Conservation (phyloP, 2,329 filamentous ascomycete genomes). For the Aspergillus ustus region DNA sequence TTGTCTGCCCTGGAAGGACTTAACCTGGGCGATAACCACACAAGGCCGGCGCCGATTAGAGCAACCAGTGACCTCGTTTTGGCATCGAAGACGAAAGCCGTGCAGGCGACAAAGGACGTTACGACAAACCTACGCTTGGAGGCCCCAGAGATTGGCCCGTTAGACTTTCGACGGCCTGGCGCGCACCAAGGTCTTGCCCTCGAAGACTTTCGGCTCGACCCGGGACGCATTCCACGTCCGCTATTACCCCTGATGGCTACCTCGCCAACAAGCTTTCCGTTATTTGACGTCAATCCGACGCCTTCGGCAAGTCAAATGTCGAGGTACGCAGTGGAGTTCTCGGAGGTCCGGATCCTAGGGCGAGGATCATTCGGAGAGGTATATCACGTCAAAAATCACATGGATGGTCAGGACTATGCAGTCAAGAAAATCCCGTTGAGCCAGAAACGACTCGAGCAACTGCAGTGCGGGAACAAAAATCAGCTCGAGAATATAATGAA, state of each 20-base stretch:
- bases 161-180: slow-evolving; percentile 26
- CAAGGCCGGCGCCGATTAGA: slow-evolving; percentile 27
- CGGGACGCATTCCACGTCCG: slow-evolving; percentile 28
- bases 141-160: slow-evolving; percentile 14
- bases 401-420: slow-evolving; percentile 67
- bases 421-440: slow-evolving; percentile 69
- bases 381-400: slow-evolving; percentile 63
- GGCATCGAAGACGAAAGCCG: slow-evolving; percentile 26
- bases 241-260: slow-evolving; percentile 33
- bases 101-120: slow-evolving; percentile 21
- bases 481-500: slow-evolving; percentile 62
- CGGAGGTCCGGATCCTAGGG: slow-evolving; percentile 61
- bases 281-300: slow-evolving; percentile 32
- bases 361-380: slow-evolving; percentile 70
- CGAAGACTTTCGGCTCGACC: slow-evolving; percentile 30
- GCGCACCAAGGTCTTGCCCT: slow-evolving; percentile 24
- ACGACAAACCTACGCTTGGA: slow-evolving; percentile 21
- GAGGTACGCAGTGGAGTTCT: slow-evolving; percentile 56
- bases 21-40: slow-evolving; percentile 30
- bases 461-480: slow-evolving; percentile 56
- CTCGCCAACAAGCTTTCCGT: slow-evolving; percentile 37
- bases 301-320: slow-evolving; percentile 37
- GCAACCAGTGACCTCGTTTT: slow-evolving; percentile 27
- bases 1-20: slow-evolving; percentile 42
- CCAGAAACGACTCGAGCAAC: slow-evolving; percentile 54